phyloP scores from a whole-genome alignment of 129 eudicot species.

The Silybum marianum region DNA sequence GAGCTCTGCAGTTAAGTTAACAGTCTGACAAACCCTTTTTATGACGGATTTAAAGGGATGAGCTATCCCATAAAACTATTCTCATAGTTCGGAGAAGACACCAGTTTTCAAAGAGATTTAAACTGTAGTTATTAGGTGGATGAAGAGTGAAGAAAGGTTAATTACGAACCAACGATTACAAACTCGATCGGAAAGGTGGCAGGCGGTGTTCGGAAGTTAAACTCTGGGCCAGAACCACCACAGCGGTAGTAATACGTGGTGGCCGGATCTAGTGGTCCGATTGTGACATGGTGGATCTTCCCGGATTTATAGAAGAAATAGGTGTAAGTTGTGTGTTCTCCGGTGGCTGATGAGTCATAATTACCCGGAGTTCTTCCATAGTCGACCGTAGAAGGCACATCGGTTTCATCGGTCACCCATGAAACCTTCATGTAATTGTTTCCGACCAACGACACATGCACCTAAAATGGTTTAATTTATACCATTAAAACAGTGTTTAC shows the following conservation, averaged over 20 bases:
- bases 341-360: constrained; percentile 48
- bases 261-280: constrained; percentile 63
- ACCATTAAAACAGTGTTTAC: neutral
- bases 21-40: too few species aligned
- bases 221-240: constrained; percentile 59
- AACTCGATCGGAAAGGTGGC: constrained; percentile 59
- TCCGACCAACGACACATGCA: constrained; percentile 67
- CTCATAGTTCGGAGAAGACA: neutral
- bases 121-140: neutral
- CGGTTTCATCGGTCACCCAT: constrained; percentile 49
- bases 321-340: constrained; percentile 48
- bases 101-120: neutral
- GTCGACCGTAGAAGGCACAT: constrained; percentile 45
- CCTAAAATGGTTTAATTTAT: constrained; percentile 34
- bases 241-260: constrained; percentile 65
- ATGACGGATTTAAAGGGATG: too few species aligned
- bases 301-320: constrained; percentile 56
- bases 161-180: constrained; percentile 61
- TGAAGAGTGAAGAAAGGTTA: neutral
- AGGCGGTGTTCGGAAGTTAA: constrained; percentile 64
- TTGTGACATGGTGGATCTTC: constrained; percentile 49
- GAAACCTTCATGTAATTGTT: constrained; percentile 54
- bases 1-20: too few species aligned
- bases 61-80: neutral
- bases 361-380: constrained; percentile 53